These are phyloP conservation scores for Nakaseomyces nivariensis DNA, from an alignment of 1,139 yeast genomes.

Conservation along the genomic window DNA sequence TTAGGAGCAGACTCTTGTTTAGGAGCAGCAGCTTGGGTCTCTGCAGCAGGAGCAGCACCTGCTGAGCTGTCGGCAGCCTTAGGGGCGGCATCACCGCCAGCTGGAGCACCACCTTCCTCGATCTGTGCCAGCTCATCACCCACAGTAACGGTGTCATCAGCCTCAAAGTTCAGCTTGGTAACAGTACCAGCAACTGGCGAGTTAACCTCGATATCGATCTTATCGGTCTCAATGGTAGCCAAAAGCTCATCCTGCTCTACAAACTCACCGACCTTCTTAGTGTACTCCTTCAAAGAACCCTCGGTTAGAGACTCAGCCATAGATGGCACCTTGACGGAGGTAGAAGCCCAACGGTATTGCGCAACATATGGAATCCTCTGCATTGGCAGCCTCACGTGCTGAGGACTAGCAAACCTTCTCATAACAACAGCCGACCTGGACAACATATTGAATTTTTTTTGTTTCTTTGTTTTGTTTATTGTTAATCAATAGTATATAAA, in stretches of 20 bases:
- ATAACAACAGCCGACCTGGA: constrained; percentile 1
- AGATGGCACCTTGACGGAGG: constrained; percentile 81
- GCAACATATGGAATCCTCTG: not conserved
- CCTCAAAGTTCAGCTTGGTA: constrained; percentile 68
- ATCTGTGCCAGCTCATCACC: constrained; percentile 88
- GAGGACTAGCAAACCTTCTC: not conserved
- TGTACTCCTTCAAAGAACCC: constrained; percentile 81
- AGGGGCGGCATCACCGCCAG: constrained; percentile 42
- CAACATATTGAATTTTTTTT: not conserved
- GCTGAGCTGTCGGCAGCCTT: constrained; percentile 18
- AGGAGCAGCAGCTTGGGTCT: constrained; percentile 12
- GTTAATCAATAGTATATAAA: too few relatives aligned
- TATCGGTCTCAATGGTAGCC: constrained; percentile 97
- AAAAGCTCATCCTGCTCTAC: constrained; percentile 82
- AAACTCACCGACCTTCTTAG: constrained; percentile 77
- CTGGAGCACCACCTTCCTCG: constrained; percentile 83
- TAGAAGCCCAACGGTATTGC: constrained; percentile 27
- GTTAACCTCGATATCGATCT: constrained; percentile 94
- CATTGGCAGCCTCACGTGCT: not conserved
- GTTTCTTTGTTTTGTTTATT: not conserved
- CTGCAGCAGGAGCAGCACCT: constrained; percentile 17
- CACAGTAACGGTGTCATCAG: constrained; percentile 91
- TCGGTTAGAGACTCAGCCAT: constrained; percentile 99
- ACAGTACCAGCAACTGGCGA: constrained; percentile 90
- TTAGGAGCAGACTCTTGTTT: constrained; percentile 11